Base-by-base conservation (phyloP, 1,284 basidiomycete species). In the Pseudozyma sp. region DNA sequence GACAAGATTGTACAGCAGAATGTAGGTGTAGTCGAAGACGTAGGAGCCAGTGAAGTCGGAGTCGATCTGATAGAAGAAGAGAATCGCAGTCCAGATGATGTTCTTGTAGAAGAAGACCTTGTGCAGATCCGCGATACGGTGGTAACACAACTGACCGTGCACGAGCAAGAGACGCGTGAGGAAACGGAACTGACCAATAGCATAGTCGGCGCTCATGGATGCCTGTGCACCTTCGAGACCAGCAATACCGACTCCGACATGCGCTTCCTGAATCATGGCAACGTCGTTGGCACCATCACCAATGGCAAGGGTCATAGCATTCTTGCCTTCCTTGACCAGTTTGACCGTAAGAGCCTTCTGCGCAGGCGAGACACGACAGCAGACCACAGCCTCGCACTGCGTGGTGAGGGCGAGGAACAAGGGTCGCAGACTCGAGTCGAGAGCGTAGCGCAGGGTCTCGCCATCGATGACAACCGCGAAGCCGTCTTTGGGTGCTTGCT, bases 121-220 rank as follows among this genome's bases (percentile, higher is more conserved):
- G 80, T 86, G 83, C 63, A 85, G 75, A 54, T 97, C 94, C n/a
- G 95, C 94, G 45, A 98, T 89, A 48, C 95, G 92, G 79, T 95
- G 91, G 86, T 98, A 97, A 39, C 93, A 95, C 95, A 95, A 96
- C 44, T 94, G 90, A 6, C 95, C 95, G 82, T 98, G 95, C 4
- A 97, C 96, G 64, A 99, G 89, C 16, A 99, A 88, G 44, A 98
- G 87, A 84, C 95, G 93, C 1, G 94, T 96, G 65, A 98, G 86
- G 88, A 77, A 98, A 58, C 95, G 88, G 88, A 99, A 99, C 84
- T 98, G 96, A 2, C 94, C 95, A 86, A 98, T 95, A 0, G 95
- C 95, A 79, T 97, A 98, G 86, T 98, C 96, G 14, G 96, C 95
- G 21, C 94, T 97, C 95, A 98, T 98, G 48, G 95, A 95, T 25